phyloP scores from a whole-genome alignment of 2,329 filamentous ascomycete species.

The Ceratocystiopsis sp. region DNA sequence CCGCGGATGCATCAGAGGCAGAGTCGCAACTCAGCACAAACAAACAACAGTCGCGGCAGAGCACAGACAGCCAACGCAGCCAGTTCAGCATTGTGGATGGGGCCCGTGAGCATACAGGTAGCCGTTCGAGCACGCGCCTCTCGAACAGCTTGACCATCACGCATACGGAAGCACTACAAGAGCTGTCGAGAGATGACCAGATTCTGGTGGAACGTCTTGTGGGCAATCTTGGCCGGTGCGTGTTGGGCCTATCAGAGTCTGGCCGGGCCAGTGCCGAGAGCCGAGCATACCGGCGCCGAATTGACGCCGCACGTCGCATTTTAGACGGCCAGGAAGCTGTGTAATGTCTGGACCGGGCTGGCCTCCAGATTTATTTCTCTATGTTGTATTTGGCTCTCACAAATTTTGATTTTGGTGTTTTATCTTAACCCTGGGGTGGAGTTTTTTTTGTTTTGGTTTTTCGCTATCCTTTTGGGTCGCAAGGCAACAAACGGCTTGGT shows the following conservation, averaged over 20 bases:
- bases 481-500: no score
- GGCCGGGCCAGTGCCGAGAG: conserved; percentile 38
- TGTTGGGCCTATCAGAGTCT: conserved; percentile 38
- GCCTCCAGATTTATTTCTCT: background rate
- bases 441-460: no score
- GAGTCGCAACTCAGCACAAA: no score
- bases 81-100: conserved; percentile 2
- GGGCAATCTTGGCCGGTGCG: conserved; percentile 41
- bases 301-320: conserved; percentile 58
- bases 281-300: conserved; percentile 47
- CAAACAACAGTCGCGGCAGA: background rate
- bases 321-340: conserved; percentile 47
- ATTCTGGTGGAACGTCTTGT: conserved; percentile 42
- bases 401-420: no score
- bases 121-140: no score
- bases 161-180: conserved; percentile 22
- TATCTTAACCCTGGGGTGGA: no score
- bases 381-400: background rate
- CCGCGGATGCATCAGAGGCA: no score
- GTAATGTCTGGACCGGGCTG: background rate
- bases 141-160: background rate
- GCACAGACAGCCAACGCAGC: conserved; percentile 10
- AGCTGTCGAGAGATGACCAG: conserved; percentile 38
- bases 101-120: no score
- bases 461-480: no score